Conservation (phyloP, 495 filamentous ascomycete genomes). For the Filosporella fistucella region DNA sequence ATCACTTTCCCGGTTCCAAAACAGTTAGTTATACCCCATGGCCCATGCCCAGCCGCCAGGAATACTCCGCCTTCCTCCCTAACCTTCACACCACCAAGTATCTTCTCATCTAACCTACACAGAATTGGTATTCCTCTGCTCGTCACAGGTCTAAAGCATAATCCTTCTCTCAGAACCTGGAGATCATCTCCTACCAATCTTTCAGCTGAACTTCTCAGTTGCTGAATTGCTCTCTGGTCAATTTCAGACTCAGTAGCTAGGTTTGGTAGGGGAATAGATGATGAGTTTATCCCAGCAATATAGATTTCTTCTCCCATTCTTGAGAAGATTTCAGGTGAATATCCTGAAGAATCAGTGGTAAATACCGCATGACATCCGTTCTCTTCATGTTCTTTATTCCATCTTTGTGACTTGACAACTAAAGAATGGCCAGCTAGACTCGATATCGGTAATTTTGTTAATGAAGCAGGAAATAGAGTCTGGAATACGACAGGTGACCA, state of each 20-base stretch:
- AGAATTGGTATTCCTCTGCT: constrained; percentile 58
- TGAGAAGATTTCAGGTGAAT: constrained; percentile 73
- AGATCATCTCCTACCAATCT: constrained; percentile 58
- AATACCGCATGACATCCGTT: constrained; percentile 65
- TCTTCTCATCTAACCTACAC: constrained; percentile 43
- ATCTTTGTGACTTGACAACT: constrained; percentile 57
- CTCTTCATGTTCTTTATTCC: constrained; percentile 30
- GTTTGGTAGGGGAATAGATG: constrained; percentile 50
- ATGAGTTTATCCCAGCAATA: constrained; percentile 66
- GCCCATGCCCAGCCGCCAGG: constrained; percentile 68
- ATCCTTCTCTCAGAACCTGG: constrained; percentile 56
- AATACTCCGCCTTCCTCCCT: constrained; percentile 61
- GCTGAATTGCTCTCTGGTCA: constrained; percentile 39
- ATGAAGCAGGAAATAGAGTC: constrained; percentile 56
- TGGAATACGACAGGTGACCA: constrained; percentile 64
- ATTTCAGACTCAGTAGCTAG: constrained; percentile 43
- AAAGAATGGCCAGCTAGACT: constrained; percentile 70
- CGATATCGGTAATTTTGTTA: constrained; percentile 45
- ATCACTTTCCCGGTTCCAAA: constrained; percentile 65
- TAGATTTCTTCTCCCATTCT: constrained; percentile 64
- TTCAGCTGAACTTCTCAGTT: constrained; percentile 48
- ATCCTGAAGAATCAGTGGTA: constrained; percentile 50
- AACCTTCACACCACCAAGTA: constrained; percentile 44
- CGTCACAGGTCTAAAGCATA: constrained; percentile 73
- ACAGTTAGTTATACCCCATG: constrained; percentile 62